phyloP scores from a whole-genome alignment of 345 rosid species.

The Ailanthus altissimus region DNA sequence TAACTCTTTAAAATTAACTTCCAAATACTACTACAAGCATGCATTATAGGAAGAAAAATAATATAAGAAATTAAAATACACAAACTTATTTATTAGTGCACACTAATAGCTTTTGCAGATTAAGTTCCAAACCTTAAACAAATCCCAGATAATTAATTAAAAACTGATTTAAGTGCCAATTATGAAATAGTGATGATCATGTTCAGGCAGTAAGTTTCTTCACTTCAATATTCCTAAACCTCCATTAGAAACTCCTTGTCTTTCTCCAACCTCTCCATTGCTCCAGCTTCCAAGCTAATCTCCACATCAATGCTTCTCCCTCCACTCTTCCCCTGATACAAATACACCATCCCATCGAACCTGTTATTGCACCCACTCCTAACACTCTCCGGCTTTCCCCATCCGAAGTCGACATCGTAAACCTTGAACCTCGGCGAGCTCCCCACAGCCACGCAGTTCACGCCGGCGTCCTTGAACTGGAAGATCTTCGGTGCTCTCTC shows the following conservation, averaged over 20 bases:
- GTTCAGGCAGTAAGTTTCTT: too few species aligned
- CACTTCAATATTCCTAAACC: conserved; percentile 26
- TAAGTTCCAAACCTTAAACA: too few species aligned
- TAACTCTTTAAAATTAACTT: too few species aligned
- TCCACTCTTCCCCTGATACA: conserved; percentile 88
- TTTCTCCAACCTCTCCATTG: conserved; percentile 75
- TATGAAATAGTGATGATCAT: too few species aligned
- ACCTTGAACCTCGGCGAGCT: conserved; percentile 96
- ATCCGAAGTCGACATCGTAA: conserved; percentile 91
- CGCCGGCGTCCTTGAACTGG: conserved; percentile 83
- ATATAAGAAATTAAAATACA: too few species aligned
- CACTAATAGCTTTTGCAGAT: too few species aligned
- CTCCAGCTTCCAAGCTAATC: conserved; percentile 65
- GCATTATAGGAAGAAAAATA: too few species aligned
- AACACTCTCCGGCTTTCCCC: conserved; percentile 82
- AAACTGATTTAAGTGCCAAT: too few species aligned
- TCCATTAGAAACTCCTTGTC: conserved; percentile 58
- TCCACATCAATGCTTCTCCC: conserved; percentile 86
- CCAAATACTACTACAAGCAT: too few species aligned
- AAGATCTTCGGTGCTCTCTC: conserved; percentile 79
- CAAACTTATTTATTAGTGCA: too few species aligned
- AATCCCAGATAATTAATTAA: too few species aligned
- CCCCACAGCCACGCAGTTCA: conserved; percentile 84
- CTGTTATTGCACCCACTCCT: conserved; percentile 83
- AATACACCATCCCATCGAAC: conserved; percentile 94